Evolutionary conservation across 805 yeast genomes (phyloP).

Genomic region (Sugiyamaella qingdaonensis): DNA sequence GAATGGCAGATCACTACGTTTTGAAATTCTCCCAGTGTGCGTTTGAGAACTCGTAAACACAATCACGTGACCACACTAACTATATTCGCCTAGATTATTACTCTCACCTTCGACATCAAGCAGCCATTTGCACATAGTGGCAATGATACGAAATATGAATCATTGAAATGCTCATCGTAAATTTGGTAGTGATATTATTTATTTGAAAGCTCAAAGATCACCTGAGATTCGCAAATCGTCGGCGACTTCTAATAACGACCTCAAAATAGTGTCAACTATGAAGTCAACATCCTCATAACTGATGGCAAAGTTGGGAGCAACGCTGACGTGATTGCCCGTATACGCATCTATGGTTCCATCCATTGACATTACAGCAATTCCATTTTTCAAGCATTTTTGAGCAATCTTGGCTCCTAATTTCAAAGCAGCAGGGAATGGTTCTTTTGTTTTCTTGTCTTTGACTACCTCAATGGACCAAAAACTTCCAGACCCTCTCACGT

Average conservation of each 20-base stretch:
- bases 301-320: slow-evolving; percentile 13
- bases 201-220: not conserved
- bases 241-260: not conserved
- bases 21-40: not conserved
- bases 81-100: no score
- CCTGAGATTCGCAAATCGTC: not conserved
- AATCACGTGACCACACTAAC: not conserved
- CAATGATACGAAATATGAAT: no score
- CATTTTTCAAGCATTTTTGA: slow-evolving; percentile 10
- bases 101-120: no score
- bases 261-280: slow-evolving; percentile 6
- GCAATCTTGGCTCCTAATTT: slow-evolving; percentile 8
- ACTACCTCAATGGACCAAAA: slow-evolving; percentile 59
- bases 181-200: no score
- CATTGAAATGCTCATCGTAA: no score
- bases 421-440: slow-evolving; percentile 29
- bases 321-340: slow-evolving; percentile 7
- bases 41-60: not conserved
- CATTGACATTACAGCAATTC: slow-evolving; percentile 12
- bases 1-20: not conserved
- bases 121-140: no score
- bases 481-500: slow-evolving; percentile 60
- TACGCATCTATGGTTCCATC: slow-evolving; percentile 13
- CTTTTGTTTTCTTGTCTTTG: slow-evolving; percentile 49
- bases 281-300: slow-evolving; percentile 13